Evolutionary conservation across 192 early-diverging fungal species (phyloP).

Genomic region (Neocallimastix lanati): DNA sequence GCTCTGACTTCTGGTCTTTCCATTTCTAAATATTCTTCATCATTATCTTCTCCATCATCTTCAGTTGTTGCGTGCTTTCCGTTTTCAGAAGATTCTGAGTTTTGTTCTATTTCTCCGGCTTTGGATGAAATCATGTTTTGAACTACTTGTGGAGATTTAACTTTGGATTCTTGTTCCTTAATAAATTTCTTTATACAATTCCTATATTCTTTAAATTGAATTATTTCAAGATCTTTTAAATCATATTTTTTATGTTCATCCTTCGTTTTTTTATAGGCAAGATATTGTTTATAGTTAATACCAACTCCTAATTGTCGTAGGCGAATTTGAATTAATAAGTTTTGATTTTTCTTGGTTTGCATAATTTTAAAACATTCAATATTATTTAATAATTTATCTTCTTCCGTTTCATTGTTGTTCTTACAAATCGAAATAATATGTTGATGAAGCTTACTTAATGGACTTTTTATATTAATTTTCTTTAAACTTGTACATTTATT

Average conservation of each 20-base stretch:
- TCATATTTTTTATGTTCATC: not conserved
- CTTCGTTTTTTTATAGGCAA: not conserved
- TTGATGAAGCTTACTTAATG: not conserved
- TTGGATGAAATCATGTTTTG: not conserved
- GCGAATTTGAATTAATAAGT: not conserved
- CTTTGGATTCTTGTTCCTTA: not conserved
- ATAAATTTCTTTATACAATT: not conserved
- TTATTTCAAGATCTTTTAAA: not conserved
- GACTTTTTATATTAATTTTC: not conserved
- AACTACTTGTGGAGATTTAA: not conserved
- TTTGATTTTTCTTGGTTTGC: not conserved
- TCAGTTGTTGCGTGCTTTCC: not conserved
- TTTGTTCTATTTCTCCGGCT: not conserved
- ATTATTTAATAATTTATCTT: not conserved
- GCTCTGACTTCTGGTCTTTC: not conserved
- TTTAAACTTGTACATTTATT: not conserved
- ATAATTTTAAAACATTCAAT: not conserved
- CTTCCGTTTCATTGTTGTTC: not conserved
- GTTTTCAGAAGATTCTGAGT: not conserved
- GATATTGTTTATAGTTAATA: not conserved
- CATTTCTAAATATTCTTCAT: not conserved
- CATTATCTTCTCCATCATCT: not conserved
- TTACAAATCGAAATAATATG: not conserved
- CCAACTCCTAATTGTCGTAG: not conserved
- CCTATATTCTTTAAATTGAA: not conserved